Evolutionary conservation across 306 rosid species (phyloP).

Genomic region (Cotoneaster glaucophyllus): DNA sequence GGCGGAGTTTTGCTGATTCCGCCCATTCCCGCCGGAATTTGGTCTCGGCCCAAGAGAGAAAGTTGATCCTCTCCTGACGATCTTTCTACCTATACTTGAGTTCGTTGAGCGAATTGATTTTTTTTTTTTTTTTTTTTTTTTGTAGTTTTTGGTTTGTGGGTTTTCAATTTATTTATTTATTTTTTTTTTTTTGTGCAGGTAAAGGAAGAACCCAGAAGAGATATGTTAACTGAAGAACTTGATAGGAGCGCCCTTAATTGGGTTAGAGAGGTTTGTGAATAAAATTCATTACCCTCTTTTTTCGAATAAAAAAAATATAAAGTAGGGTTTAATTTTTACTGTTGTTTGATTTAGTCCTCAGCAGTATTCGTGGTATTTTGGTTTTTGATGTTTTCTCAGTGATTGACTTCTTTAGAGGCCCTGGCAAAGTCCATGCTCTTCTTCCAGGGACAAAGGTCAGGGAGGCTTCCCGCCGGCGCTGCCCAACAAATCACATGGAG

Average conservation of each 20-base stretch:
- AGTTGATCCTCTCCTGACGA: too few species aligned
- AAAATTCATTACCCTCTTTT: not conserved
- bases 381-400: too few species aligned
- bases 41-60: too few species aligned
- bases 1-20: too few species aligned
- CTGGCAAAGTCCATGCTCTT: constrained; percentile 68
- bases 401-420: constrained; percentile 37
- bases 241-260: constrained; percentile 77
- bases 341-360: too few species aligned
- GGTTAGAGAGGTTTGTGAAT: constrained; percentile 65
- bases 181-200: not conserved
- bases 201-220: not conserved
- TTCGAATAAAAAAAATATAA: not conserved
- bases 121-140: too few species aligned
- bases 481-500: constrained; percentile 64
- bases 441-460: constrained; percentile 91
- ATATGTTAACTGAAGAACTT: constrained; percentile 81
- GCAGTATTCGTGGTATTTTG: too few species aligned
- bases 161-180: too few species aligned
- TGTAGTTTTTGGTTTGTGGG: too few species aligned
- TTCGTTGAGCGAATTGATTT: too few species aligned
- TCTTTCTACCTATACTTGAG: too few species aligned
- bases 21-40: too few species aligned
- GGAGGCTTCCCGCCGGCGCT: constrained; percentile 41
- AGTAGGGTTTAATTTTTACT: not conserved